Evolutionary conservation across 176 grass and related monocot genomes (phyloP).

Genomic region (Metroxylon sagu): DNA sequence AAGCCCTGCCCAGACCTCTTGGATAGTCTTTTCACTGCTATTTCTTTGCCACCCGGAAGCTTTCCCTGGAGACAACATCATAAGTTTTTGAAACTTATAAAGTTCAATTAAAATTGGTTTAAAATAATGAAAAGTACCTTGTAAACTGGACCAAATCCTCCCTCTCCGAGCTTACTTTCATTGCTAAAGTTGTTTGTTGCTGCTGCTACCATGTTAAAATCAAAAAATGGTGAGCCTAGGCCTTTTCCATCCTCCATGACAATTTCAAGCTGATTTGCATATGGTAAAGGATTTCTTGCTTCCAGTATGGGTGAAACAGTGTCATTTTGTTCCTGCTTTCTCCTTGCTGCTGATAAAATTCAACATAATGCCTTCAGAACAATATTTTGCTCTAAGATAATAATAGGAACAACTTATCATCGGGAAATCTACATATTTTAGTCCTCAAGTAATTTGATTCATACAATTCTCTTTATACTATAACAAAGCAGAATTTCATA

Average conservation of each 20-base stretch:
- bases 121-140: constrained; percentile 26
- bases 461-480: too few relatives aligned
- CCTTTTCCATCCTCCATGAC: constrained; percentile 12
- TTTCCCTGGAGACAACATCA: constrained; percentile 1
- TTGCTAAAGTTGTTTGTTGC: constrained; percentile 56
- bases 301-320: too few relatives aligned
- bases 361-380: too few relatives aligned
- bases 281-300: neutral
- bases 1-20: neutral
- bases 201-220: constrained; percentile 41
- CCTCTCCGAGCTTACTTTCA: constrained; percentile 36
- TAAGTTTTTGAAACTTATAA: too few relatives aligned
- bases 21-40: constrained; percentile 14
- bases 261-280: constrained; percentile 21
- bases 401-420: too few relatives aligned
- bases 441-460: too few relatives aligned
- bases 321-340: too few relatives aligned
- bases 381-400: too few relatives aligned
- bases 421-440: too few relatives aligned
- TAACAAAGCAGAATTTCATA: too few relatives aligned
- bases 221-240: constrained; percentile 39
- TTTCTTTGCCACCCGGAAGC: neutral
- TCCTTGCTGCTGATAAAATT: too few relatives aligned
- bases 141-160: constrained; percentile 78
- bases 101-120: too few relatives aligned